These are phyloP conservation scores for Lophiostoma macrostomum DNA, from an alignment of 495 filamentous ascomycete genomes.

Conservation along the genomic window DNA sequence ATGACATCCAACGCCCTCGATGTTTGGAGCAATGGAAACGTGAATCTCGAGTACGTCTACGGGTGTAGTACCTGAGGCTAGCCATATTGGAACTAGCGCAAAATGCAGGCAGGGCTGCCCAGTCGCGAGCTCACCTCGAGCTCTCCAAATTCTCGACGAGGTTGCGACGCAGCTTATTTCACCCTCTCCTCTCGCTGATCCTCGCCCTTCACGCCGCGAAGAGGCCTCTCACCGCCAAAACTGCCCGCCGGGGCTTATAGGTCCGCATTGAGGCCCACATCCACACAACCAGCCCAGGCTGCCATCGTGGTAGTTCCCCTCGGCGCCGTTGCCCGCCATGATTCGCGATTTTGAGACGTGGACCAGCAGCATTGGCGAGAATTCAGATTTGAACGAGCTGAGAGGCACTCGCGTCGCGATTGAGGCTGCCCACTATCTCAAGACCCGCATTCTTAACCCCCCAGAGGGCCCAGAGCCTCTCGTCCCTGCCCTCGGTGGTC, in stretches of 20 bases:
- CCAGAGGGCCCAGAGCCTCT: constrained; percentile 75
- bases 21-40: too few relatives aligned
- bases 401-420: constrained; percentile 74
- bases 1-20: too few relatives aligned
- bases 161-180: too few relatives aligned
- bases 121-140: not conserved
- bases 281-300: too few relatives aligned
- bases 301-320: not conserved
- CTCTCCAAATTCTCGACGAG: too few relatives aligned
- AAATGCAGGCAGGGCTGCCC: too few relatives aligned
- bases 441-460: constrained; percentile 62
- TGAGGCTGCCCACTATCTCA: constrained; percentile 86
- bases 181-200: too few relatives aligned
- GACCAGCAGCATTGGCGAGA: constrained; percentile 49
- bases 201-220: too few relatives aligned
- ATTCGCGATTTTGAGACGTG: constrained; percentile 62
- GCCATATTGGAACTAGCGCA: not conserved
- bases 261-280: too few relatives aligned
- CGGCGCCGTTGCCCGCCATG: constrained; percentile 39
- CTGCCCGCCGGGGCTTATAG: too few relatives aligned
- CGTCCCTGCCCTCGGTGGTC: constrained; percentile 82
- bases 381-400: constrained; percentile 59
- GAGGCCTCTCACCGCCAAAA: too few relatives aligned
- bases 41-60: not conserved
- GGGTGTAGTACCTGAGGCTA: not conserved